Evolutionary conservation across 176 grass and related monocot genomes (phyloP), one percentile per base, ranked within the genome.

Genomic region (Oryza coarctata): DNA sequence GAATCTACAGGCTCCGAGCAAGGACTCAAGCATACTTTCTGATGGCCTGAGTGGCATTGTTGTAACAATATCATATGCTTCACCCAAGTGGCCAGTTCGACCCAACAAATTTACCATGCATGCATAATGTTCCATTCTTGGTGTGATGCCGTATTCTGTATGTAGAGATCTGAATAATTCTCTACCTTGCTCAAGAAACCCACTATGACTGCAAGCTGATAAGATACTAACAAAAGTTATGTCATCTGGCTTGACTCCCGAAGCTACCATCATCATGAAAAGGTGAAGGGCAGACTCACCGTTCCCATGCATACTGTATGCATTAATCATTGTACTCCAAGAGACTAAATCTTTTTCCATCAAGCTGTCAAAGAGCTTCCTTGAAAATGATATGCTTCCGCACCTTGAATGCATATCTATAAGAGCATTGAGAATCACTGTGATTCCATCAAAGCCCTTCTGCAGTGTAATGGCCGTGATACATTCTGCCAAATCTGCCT

Each of bases 281-380:
- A 94, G 66, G 61, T 76, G 38, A 81, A 91, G n/a, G 60, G 88
- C 92, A 74, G 83, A 70, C 60, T 64, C 41, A 62, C 88, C 86
- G 70, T 91, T 66, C 32, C 92, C 92, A 75, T 94, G 88, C 71
- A 89, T 83, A 75, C 86, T 82, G 57, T 88, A 94, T 45, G 86
- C 81, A 12, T 94, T 94, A 81, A 94, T 94, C 88, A 94, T 94
- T 80, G 87, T 15, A 49, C 92, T 86, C 92, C 86, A 94, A 58
- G 88, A 88, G 68, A 94, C 71, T 9, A 80, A 74, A 65, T 94
- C 88, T 80, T 88, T 94, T 69, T 77, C 66, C 43, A 70, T 70
- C 52, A 70, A 74, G 1, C 17, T 85, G 39, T 91, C 83, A 86
- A 94, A 94, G 33, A 91, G 41, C 32, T 91, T 60, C 84, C 82